Base-by-base conservation (phyloP, 345 rosid genomes). In the Brassica cretica region DNA sequence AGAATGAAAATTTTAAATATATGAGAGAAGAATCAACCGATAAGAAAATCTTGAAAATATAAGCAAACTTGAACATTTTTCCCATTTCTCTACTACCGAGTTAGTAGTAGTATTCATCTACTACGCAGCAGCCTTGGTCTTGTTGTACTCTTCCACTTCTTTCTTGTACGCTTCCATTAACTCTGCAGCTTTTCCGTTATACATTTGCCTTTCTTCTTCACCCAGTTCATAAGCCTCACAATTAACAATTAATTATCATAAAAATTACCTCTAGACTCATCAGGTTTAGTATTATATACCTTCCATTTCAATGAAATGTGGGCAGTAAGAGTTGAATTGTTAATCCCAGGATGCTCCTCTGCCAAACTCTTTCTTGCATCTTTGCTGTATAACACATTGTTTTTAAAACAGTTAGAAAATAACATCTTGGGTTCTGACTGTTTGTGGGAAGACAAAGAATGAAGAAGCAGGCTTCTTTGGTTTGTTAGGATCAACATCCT, bases 381-480 rank as follows among this genome's bases (percentile, higher is more conserved):
- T 76, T 87, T 91, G 88, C 96, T 91, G 87, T 72, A 37, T 70
- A 1, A 27, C 30, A 65, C 1, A 65, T 53, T 49, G 16, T 53
- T 53, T 53, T 15, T 2, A 1, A 35, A 15, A 37, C 6, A 16
- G 19, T 14, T 64, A 27, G 49, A 35, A 18, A 16, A 55, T 4
- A 21, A 55, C 6, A 33, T 51, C 24, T 2, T 53, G 25, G 21
- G 68, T 44, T 58, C 35, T 25, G 33, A 60, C 5, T 11, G 16
- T 12, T 18, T 35, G 27, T 35, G 68, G 49, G 90, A 90, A 93
- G 73, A 92, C 29, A 21, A 95, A 70, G 85, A 84, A 95, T n/a
- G 99, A 91, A 68, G 96, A 87, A 39, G 99, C 93, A 9, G 98
- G 97, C 83, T 84, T 94, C 86, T 88, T 94, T 1, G 99, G 99